Evolutionary conservation across 768 basidiomycete species (phyloP), one percentile per base, ranked within the genome.

Genomic region (Suillus cothurnatus): DNA sequence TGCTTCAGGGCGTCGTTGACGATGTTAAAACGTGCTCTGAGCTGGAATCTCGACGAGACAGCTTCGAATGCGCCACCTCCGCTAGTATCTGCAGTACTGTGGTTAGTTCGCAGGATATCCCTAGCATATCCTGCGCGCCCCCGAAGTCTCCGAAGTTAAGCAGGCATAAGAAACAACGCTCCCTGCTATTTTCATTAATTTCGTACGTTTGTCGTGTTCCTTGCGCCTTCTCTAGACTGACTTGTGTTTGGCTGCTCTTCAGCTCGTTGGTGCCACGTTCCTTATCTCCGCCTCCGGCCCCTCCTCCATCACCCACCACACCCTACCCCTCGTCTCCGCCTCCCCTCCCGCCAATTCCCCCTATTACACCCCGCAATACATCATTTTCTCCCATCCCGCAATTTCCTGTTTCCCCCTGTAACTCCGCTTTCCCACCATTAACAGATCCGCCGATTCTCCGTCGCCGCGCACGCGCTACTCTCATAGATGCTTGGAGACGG

Each of bases 121-220:
- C 67, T 1, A 57, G 66, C 17, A 19, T 26, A 34, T 36, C 32
- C 31, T 50, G 67, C 38, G 50, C 66, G 38, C 69, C 77, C 43
- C 69, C 75, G 11, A 69, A 71, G 60, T 61, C 78, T 47, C 70
- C 70, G 50, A 84, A 80, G 70, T 69, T 69, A 4, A 71, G 78
- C 49, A 85, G 83, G 67, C 88, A 91, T 68, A 91, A 88, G 77
- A 90, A 86, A 69, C 87, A 89, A 69, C 82, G 87, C 52, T 92
- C 91, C 19, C 72, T 92, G 65, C 79, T 91, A 57, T 89, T 88
- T 84, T 84, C 88, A 8, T 78, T 93, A 47, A 85, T 92, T 65
- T 83, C 87, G 83, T 89, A 77, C 61, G 82, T 65, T 70, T 62
- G 31, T 64, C 21, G 58, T 55, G 19, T 23, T 17, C 53, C 4